phyloP scores from a whole-genome alignment of 208 protist genomes.

The Herpetomonas muscarum region DNA sequence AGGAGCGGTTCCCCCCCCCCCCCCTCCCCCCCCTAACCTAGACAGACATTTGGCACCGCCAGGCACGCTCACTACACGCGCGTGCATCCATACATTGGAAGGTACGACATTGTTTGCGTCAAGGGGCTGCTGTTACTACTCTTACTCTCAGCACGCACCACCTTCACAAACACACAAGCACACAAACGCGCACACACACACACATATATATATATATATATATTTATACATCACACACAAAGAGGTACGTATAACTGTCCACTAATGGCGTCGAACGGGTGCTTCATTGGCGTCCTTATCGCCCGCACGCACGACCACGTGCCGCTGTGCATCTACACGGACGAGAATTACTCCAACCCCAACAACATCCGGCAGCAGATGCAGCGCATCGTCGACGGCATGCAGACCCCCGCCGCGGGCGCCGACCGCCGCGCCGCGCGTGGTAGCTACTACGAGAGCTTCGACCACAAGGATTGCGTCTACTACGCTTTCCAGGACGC shows the following conservation, averaged over 20 bases:
- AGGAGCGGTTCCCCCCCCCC: no score
- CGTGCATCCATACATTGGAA: no score
- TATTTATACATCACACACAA: background rate
- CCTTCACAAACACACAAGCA: no score
- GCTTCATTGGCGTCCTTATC: conserved; percentile 85
- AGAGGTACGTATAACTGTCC: no score
- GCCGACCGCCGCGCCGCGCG: conserved; percentile 28
- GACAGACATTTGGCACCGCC: no score
- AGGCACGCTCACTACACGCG: no score
- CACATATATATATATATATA: no score
- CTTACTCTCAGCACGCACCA: no score
- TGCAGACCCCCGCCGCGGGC: conserved; percentile 63
- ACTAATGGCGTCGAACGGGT: conserved; percentile 81
- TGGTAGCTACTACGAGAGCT: conserved; percentile 89
- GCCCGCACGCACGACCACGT: conserved; percentile 80
- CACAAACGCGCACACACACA: no score
- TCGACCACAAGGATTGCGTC: conserved; percentile 85
- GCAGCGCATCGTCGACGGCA: conserved; percentile 80
- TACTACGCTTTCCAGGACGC: conserved; percentile 90
- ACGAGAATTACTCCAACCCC: conserved; percentile 81
- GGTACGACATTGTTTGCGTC: no score
- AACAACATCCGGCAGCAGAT: conserved; percentile 72
- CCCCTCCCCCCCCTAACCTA: no score
- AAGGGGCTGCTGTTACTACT: no score
- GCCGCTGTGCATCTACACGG: conserved; percentile 78